Evolutionary conservation across 1,284 basidiomycete genomes (phyloP).

Genomic region (Cystobasidium pallidum): DNA sequence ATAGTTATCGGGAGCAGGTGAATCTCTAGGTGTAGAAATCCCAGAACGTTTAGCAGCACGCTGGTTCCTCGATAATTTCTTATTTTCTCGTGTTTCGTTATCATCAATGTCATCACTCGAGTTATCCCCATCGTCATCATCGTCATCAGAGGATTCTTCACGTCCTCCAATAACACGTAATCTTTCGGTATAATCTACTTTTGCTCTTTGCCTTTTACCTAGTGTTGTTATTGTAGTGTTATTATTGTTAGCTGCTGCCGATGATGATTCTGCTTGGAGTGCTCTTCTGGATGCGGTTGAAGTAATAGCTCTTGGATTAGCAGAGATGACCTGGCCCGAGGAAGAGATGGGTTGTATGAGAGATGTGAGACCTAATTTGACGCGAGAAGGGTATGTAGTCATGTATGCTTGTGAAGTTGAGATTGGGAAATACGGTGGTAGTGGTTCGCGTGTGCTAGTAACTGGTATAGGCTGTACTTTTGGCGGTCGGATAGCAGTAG

Average conservation of each 20-base stretch:
- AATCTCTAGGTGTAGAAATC: constrained; percentile 35
- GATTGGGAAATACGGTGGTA: constrained; percentile 49
- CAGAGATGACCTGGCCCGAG: constrained; percentile 58
- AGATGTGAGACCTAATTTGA: constrained; percentile 86
- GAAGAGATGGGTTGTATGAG: constrained; percentile 82
- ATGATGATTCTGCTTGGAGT: constrained; percentile 49
- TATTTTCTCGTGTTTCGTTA: constrained; percentile 57
- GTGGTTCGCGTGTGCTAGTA: constrained; percentile 36
- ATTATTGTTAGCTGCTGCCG: background rate
- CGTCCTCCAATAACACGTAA: constrained; percentile 21
- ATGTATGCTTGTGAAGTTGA: constrained; percentile 68
- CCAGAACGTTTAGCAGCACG: constrained; percentile 53
- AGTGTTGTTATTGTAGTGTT: background rate
- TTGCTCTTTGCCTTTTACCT: constrained; percentile 56
- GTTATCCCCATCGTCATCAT: constrained; percentile 64
- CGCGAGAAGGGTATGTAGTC: constrained; percentile 85
- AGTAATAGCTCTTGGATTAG: constrained; percentile 53
- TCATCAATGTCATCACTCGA: too few species aligned
- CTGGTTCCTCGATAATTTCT: constrained; percentile 49
- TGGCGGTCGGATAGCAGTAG: constrained; percentile 8
- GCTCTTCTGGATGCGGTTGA: constrained; percentile 57
- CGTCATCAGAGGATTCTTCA: constrained; percentile 60
- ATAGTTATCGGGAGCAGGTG: constrained; percentile 12
- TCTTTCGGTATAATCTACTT: constrained; percentile 82
- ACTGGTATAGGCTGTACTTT: constrained; percentile 25